Evolutionary conservation across 2,329 filamentous ascomycete genomes (phyloP).

Genomic region (Claviceps paspali): DNA sequence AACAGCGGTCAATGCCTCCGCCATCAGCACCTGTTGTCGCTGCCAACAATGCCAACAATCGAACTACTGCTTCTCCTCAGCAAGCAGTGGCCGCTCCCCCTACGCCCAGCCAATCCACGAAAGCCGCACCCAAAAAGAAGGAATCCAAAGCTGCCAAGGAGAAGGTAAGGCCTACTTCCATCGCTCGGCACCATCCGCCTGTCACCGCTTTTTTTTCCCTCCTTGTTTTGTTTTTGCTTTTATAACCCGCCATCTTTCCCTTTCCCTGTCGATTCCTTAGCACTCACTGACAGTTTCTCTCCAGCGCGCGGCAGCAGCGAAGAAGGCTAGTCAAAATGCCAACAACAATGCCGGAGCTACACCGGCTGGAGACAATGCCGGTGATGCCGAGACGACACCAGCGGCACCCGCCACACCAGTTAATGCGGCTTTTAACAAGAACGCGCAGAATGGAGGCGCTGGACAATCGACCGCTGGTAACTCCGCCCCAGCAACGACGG

Average conservation of each 20-base stretch:
- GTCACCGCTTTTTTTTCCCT: neutral
- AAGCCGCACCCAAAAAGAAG: constrained; percentile 67
- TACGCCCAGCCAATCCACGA: constrained; percentile 59
- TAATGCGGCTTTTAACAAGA: constrained; percentile 31
- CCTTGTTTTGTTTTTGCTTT: neutral
- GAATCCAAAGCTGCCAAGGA: constrained; percentile 46
- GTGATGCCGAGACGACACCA: constrained; percentile 44
- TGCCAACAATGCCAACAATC: constrained; percentile 34
- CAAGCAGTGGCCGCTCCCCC: constrained; percentile 53
- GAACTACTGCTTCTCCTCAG: constrained; percentile 45
- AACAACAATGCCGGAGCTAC: constrained; percentile 31
- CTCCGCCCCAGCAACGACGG: constrained; percentile 9
- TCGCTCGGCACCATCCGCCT: neutral
- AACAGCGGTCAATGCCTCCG: constrained; percentile 55
- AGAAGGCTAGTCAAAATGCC: constrained; percentile 44
- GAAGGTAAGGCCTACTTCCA: constrained; percentile 39
- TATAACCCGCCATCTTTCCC: neutral
- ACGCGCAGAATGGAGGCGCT: constrained; percentile 14
- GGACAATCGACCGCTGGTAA: constrained; percentile 10
- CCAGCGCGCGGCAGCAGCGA: constrained; percentile 36
- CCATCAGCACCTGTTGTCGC: constrained; percentile 42
- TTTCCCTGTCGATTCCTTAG: too few relatives aligned
- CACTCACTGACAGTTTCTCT: neutral
- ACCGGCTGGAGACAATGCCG: constrained; percentile 38
- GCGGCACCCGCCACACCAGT: constrained; percentile 50